These are phyloP conservation scores for Saururus chinensis DNA, from an alignment of 164 flowering plant genomes.

Conservation along the genomic window DNA sequence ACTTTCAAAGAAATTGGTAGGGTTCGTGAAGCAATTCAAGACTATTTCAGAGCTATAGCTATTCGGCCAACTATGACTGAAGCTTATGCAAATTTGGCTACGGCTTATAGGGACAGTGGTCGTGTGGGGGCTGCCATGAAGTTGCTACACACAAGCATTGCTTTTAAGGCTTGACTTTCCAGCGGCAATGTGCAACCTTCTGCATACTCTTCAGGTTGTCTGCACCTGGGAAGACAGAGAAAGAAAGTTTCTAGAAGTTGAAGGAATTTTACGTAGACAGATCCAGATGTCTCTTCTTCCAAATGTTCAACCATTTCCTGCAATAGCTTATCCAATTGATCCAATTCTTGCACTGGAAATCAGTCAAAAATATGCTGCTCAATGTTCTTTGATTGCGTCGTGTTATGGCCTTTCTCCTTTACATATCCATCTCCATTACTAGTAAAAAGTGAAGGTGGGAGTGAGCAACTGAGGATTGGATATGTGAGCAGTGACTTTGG, in stretches of 20 bases:
- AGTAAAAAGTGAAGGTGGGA: conserved; percentile 50
- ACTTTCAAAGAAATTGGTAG: conserved; percentile 93
- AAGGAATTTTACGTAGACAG: too few species aligned
- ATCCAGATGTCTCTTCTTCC: too few species aligned
- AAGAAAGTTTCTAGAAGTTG: too few species aligned
- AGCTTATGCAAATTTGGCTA: conserved; percentile 97
- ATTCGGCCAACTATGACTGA: conserved; percentile 91
- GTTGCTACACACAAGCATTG: conserved; percentile 83
- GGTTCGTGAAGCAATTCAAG: too few species aligned
- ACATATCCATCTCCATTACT: conserved; percentile 50
- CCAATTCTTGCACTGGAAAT: conserved; percentile 90
- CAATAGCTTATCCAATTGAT: conserved; percentile 94
- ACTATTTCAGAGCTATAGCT: too few species aligned
- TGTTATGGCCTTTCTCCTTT: conserved; percentile 71
- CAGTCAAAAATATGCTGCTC: conserved; percentile 91
- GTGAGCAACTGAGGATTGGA: conserved; percentile 65
- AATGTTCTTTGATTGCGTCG: too few species aligned
- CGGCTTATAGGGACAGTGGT: conserved; percentile 97
- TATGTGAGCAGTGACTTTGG: conserved; percentile 99
- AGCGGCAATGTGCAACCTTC: too few species aligned
- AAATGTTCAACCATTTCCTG: conserved; percentile 99
- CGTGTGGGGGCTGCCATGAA: conserved; percentile 84
- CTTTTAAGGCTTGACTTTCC: too few species aligned
- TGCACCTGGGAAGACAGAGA: too few species aligned
- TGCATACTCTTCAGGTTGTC: too few species aligned